Base-by-base conservation (phyloP, 169 alveolate species). In the Plasmodium ovale region DNA sequence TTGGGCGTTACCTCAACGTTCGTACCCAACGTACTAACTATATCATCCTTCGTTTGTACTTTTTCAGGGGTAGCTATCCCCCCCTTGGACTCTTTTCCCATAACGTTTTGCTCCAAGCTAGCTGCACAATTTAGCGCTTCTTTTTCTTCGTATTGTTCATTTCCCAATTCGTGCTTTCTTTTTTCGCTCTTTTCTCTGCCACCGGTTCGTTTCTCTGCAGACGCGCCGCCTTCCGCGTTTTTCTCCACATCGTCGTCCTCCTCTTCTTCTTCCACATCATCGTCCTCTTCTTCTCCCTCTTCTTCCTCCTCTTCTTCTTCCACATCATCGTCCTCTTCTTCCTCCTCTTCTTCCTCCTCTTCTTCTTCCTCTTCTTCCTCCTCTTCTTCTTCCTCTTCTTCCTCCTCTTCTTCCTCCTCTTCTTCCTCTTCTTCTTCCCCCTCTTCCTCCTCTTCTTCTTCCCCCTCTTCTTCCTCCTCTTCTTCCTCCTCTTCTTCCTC, bases 351-450 rank as follows among this genome's bases (percentile, higher is more conserved):
- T 37, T 65, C 60, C 0, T 39, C 74, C 1, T 65, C 42, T 0
- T 65, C 73, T 37, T 16, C 74, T 3, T 65, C 74, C 0, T 39
- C 74, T 0, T 65, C 53, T 5, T 51, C 68, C 7, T 14, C 67
- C 14, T 69, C 84, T 0, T 51, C 84, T 25, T 47, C 84, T 9
- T 69, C 84, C 3, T 49, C 84, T 25, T 39, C 47, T 6, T 33
- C 51, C 21, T 35, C 87, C 5, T 72, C 87, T 0, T 72, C 87
- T 5, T 35, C 70, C 0, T 35, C 71, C 0, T 16, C 62, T 10
- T 69, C 84, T 10, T 44, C 67, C 25, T 69, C 84, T 1, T 69
- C 84, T 2, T 69, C 84, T 27, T 25, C 84, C 21, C 49, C 84
- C 5, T 69, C 65, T 0, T 69, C 65, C 10, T 44, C 49, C 5